phyloP scores from a whole-genome alignment of 192 early-diverging fungal species.

The Coemansia sp. region DNA sequence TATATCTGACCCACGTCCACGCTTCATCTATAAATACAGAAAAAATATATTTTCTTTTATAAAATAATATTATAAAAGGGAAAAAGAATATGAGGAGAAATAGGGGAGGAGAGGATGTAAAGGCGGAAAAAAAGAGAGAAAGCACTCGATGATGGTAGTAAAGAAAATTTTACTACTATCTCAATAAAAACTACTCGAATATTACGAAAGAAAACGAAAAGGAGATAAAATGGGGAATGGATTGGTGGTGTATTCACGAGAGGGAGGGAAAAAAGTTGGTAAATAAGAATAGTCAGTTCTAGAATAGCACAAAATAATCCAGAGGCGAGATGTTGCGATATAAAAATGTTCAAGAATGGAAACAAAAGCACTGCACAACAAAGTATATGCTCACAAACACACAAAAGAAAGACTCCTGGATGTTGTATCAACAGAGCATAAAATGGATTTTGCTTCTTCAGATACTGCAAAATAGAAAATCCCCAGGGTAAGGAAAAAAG shows the following conservation, averaged over 20 bases:
- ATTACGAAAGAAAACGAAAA: neutral
- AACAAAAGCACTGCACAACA: neutral
- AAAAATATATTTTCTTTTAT: neutral
- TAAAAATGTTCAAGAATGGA: neutral
- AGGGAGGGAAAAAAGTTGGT: neutral
- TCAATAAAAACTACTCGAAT: neutral
- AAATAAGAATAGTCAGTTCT: neutral
- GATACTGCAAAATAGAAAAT: neutral
- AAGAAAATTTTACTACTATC: neutral
- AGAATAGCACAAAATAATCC: neutral
- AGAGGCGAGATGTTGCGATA: constrained; percentile 2
- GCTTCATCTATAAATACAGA: constrained; percentile 35
- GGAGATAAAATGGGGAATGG: neutral
- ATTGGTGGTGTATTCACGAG: neutral
- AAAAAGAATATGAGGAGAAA: too few species aligned
- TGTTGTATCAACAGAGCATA: constrained; percentile 3
- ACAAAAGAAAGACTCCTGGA: neutral
- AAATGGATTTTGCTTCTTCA: neutral
- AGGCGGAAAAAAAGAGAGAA: neutral
- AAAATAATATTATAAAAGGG: neutral
- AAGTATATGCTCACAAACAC: neutral
- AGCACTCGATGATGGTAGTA: neutral
- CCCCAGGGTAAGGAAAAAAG: neutral
- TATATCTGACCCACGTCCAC: constrained; percentile 36
- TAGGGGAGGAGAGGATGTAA: too few species aligned